Conservation (phyloP, 2,329 filamentous ascomycete species). For the Hymenoscyphus occultus region DNA sequence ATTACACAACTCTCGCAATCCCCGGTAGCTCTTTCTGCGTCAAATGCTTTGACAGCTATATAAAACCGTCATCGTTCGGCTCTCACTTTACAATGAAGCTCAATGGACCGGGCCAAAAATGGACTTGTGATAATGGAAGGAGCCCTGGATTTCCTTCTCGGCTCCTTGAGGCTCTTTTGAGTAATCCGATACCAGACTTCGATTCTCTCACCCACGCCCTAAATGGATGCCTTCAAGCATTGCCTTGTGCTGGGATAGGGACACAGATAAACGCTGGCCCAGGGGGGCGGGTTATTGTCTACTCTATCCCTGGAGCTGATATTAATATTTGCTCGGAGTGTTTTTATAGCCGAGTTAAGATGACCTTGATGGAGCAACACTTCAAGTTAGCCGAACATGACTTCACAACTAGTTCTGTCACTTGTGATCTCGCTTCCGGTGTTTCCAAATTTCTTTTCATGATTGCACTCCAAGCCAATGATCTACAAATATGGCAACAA, state of each 20-base stretch:
- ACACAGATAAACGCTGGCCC: background rate
- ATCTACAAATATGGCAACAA: constrained; percentile 8
- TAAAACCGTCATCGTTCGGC: constrained; percentile 9
- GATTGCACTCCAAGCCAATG: constrained; percentile 3
- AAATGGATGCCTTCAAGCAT: background rate
- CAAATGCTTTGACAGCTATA: constrained; percentile 7
- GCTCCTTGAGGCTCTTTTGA: background rate
- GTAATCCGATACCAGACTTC: constrained; percentile 6
- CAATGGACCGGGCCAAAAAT: constrained; percentile 4
- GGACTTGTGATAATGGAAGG: constrained; percentile 10
- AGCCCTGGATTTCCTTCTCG: constrained; percentile 4
- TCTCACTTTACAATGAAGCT: constrained; percentile 11
- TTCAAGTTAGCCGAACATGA: background rate
- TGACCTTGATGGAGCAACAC: background rate
- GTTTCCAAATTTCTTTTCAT: constrained; percentile 8
- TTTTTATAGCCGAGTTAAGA: constrained; percentile 8
- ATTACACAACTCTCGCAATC: constrained; percentile 10
- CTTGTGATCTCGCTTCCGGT: constrained; percentile 9
- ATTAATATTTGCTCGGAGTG: constrained; percentile 6
- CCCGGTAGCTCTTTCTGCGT: constrained; percentile 6
- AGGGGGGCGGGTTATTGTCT: constrained; percentile 5
- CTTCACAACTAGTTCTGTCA: background rate
- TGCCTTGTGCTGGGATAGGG: constrained; percentile 6
- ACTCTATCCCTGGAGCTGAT: background rate
- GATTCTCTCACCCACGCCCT: background rate